Evolutionary conservation across 495 filamentous ascomycete genomes (phyloP).

Genomic region (Neurospora sublineolata): DNA sequence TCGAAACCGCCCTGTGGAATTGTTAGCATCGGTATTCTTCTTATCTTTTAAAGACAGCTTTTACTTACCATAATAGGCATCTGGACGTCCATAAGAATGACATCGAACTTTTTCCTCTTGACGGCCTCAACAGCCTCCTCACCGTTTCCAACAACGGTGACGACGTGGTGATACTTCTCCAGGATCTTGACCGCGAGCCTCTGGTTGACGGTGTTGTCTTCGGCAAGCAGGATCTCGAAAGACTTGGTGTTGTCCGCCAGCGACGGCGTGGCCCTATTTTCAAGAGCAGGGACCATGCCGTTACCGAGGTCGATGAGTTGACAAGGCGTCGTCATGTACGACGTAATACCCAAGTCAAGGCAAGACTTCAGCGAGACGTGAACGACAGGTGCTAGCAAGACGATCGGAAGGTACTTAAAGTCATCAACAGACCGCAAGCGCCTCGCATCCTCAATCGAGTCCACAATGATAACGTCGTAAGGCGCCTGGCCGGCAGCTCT

Average conservation of each 20-base stretch:
- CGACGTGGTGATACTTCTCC: constrained; percentile 93
- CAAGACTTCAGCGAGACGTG: constrained; percentile 90
- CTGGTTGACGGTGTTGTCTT: constrained; percentile 98
- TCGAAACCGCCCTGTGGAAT: constrained; percentile 75
- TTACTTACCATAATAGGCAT: constrained; percentile 89
- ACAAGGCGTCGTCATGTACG: constrained; percentile 98
- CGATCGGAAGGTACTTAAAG: constrained; percentile 96
- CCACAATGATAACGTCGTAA: constrained; percentile 96
- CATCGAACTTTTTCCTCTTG: constrained; percentile 83
- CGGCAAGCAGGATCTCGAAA: constrained; percentile 90
- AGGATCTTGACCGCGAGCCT: constrained; percentile 92
- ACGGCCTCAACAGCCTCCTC: constrained; percentile 83
- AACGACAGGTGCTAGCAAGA: constrained; percentile 82
- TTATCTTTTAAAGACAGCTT: constrained; percentile 1
- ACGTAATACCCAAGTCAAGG: constrained; percentile 90
- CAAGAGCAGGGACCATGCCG: constrained; percentile 93
- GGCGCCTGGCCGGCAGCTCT: constrained; percentile 48
- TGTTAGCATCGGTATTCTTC: constrained; percentile 17
- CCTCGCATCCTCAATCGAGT: constrained; percentile 82
- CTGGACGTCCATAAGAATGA: constrained; percentile 98
- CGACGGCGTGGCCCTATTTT: constrained; percentile 85
- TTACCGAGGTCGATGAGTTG: constrained; percentile 92
- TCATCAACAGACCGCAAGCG: constrained; percentile 77
- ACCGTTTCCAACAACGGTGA: constrained; percentile 93
- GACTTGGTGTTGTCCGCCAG: constrained; percentile 89